These are phyloP conservation scores for Begonia loranthoides DNA, from an alignment of 306 rosid species.

Conservation along the genomic window DNA sequence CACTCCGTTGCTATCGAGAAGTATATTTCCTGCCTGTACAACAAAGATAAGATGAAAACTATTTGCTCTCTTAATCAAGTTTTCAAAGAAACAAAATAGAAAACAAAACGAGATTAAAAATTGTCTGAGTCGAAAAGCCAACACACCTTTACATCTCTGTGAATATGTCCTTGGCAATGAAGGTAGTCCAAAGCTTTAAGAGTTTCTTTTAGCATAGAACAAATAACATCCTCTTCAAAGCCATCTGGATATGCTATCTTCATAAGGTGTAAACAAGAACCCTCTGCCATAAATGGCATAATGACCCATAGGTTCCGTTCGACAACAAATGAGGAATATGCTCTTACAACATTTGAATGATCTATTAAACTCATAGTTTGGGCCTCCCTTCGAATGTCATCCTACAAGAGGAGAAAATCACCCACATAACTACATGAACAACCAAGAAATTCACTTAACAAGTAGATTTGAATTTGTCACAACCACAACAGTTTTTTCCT, in stretches of 20 bases:
- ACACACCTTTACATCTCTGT: slow-evolving; percentile 79
- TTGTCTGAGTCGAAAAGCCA: background rate
- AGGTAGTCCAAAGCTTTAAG: slow-evolving; percentile 87
- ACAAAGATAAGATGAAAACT: slow-evolving; percentile 1
- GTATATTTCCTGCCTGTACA: slow-evolving; percentile 78
- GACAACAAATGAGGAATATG: slow-evolving; percentile 87
- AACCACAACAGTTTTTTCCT: no score
- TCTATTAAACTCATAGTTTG: slow-evolving; percentile 89
- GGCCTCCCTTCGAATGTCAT: slow-evolving; percentile 72
- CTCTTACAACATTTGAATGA: slow-evolving; percentile 72
- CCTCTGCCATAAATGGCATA: slow-evolving; percentile 96
- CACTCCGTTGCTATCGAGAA: slow-evolving; percentile 57
- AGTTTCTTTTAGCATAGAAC: slow-evolving; percentile 72
- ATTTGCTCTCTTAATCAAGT: background rate
- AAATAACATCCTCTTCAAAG: slow-evolving; percentile 75
- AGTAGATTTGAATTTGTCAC: no score
- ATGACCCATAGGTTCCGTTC: slow-evolving; percentile 77
- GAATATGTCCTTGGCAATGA: slow-evolving; percentile 90
- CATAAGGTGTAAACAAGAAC: slow-evolving; percentile 94
- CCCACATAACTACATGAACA: no score
- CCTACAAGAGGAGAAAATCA: slow-evolving; percentile 19
- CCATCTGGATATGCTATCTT: slow-evolving; percentile 82
- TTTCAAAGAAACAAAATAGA: background rate
- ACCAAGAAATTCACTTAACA: no score
- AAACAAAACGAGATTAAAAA: background rate